Conservation (phyloP, 2,329 filamentous ascomycete genomes). For the Calycina marina region DNA sequence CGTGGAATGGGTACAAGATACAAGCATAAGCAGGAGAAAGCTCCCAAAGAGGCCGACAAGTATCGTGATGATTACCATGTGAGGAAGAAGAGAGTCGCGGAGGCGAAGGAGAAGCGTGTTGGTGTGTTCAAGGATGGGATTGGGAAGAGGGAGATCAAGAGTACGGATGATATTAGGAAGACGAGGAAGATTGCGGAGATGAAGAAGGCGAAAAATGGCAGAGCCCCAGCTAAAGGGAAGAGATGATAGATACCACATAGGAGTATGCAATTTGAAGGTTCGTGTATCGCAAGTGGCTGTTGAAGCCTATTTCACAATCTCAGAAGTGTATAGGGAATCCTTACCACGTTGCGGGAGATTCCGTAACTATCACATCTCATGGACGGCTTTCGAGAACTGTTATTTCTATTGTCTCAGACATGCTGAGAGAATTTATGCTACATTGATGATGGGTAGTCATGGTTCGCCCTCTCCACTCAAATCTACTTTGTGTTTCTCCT, state of each 20-base stretch:
- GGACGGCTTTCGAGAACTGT: no score
- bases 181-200: conserved; percentile 63
- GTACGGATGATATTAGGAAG: conserved; percentile 72
- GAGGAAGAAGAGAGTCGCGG: conserved; percentile 78
- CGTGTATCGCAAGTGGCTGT: no score
- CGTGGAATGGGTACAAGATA: conserved; percentile 41
- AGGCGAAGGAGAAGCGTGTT: conserved; percentile 72
- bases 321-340: no score
- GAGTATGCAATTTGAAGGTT: neutral
- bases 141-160: conserved; percentile 68
- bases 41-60: conserved; percentile 88
- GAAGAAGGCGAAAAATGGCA: conserved; percentile 74
- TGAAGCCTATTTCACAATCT: no score
- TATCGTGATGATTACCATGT: conserved; percentile 80
- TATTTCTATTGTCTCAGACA: no score
- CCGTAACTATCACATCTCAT: no score
- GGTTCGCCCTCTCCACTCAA: no score
- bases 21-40: conserved; percentile 75
- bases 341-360: no score
- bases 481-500: no score
- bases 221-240: conserved; percentile 49
- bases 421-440: no score
- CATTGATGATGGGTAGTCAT: no score
- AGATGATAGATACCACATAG: conserved; percentile 5
- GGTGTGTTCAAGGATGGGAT: conserved; percentile 59